phyloP scores from a whole-genome alignment of 2,329 filamentous ascomycete genomes.

The Aquanectria penicillioides region DNA sequence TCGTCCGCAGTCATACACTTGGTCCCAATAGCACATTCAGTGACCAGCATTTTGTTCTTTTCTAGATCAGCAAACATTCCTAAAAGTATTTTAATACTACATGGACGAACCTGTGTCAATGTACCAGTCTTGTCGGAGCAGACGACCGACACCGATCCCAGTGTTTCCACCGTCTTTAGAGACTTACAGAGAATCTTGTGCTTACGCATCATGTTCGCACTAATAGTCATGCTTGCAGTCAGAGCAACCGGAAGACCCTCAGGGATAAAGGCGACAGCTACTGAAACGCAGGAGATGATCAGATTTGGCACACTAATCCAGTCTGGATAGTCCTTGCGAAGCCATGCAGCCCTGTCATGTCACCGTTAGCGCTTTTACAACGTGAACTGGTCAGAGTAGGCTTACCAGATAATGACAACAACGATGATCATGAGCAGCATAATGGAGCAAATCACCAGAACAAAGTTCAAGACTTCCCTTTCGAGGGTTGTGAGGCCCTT shows the following conservation, averaged over 20 bases:
- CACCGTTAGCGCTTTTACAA: not conserved
- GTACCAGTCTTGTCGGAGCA: slow-evolving; percentile 84
- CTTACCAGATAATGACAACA: slow-evolving; percentile 73
- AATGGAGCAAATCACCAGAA: slow-evolving; percentile 73
- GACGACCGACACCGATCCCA: slow-evolving; percentile 77
- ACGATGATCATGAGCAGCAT: slow-evolving; percentile 73
- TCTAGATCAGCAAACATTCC: not conserved
- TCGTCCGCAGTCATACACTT: slow-evolving; percentile 60
- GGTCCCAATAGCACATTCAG: slow-evolving; percentile 70
- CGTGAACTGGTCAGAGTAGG: not conserved
- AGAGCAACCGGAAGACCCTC: slow-evolving; percentile 78
- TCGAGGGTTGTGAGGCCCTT: slow-evolving; percentile 75
- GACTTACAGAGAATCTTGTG: slow-evolving; percentile 84
- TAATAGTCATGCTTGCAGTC: slow-evolving; percentile 78
- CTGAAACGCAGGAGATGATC: slow-evolving; percentile 77
- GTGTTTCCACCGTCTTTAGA: slow-evolving; percentile 80
- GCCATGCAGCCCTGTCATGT: slow-evolving; percentile 69
- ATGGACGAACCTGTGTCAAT: slow-evolving; percentile 61
- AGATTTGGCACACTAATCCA: slow-evolving; percentile 79
- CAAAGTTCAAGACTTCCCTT: slow-evolving; percentile 78
- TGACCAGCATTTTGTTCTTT: slow-evolving; percentile 79
- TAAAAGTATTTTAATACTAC: not conserved
- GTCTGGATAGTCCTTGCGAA: slow-evolving; percentile 71
- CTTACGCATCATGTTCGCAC: slow-evolving; percentile 79
- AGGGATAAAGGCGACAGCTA: slow-evolving; percentile 80